Evolutionary conservation across 2,329 filamentous ascomycete genomes (phyloP).

Genomic region (Botrytis porri): DNA sequence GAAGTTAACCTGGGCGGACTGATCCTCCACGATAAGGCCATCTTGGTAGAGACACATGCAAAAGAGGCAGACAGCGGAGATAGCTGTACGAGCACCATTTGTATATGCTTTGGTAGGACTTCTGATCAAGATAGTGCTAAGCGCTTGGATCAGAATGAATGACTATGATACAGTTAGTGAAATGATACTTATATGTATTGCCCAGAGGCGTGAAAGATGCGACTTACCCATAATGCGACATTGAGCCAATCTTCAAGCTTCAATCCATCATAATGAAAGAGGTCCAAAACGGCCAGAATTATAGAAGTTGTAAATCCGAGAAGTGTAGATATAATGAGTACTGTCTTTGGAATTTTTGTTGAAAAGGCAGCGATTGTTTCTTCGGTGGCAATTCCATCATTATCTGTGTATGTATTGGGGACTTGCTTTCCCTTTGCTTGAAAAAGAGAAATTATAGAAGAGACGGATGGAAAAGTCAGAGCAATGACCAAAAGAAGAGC

Average conservation of each 20-base stretch:
- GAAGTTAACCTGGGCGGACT: slow-evolving; percentile 10
- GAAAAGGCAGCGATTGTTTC: slow-evolving; percentile 63
- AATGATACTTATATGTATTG: not conserved
- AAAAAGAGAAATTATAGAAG: slow-evolving; percentile 40
- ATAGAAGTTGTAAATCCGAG: slow-evolving; percentile 55
- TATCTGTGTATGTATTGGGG: slow-evolving; percentile 59
- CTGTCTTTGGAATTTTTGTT: slow-evolving; percentile 53
- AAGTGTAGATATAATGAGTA: slow-evolving; percentile 53
- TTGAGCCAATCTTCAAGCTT: slow-evolving; percentile 59
- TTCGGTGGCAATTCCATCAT: slow-evolving; percentile 65
- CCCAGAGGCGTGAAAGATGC: slow-evolving; percentile 34
- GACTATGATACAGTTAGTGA: slow-evolving; percentile 41
- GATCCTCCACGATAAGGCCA: slow-evolving; percentile 40
- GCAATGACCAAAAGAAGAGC: slow-evolving; percentile 41
- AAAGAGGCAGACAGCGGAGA: slow-evolving; percentile 48
- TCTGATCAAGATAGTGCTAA: slow-evolving; percentile 48
- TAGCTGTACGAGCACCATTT: slow-evolving; percentile 51
- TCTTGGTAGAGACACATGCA: slow-evolving; percentile 47
- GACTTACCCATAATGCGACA: slow-evolving; percentile 60
- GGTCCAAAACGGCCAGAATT: slow-evolving; percentile 53
- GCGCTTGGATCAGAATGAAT: slow-evolving; percentile 51
- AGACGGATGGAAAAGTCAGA: slow-evolving; percentile 41
- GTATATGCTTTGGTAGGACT: slow-evolving; percentile 52
- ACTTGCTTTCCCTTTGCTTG: slow-evolving; percentile 32
- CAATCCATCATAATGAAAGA: slow-evolving; percentile 42